A percentile compares a stretch with the other conserved stretches of the same genome.
Evolutionary conservation across 441 rosid genomes (phyloP).

Genomic region (Populus hybrid): DNA sequence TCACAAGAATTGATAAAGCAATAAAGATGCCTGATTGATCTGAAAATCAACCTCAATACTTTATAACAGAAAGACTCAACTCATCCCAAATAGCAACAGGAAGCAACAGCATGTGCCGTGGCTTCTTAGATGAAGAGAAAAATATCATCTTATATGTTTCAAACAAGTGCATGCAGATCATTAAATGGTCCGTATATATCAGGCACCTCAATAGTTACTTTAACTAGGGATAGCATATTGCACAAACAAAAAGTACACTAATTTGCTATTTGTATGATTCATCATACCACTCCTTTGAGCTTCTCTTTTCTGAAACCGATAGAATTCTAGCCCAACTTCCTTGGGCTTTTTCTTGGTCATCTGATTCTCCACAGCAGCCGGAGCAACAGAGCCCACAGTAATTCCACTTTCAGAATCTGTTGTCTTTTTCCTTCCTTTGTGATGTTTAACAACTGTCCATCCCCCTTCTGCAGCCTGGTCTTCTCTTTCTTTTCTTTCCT

Average conservation of each 20-base stretch:
- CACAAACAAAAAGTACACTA: not conserved
- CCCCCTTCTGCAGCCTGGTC: conserved; percentile 67
- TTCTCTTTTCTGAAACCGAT: conserved; percentile 90
- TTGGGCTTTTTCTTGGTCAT: conserved; percentile 64
- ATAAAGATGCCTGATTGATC: not conserved
- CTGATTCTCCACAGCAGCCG: conserved; percentile 57
- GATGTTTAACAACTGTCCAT: conserved; percentile 75
- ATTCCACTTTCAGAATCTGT: conserved; percentile 61
- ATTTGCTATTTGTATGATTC: not conserved
- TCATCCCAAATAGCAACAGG: not conserved
- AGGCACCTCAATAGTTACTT: not conserved
- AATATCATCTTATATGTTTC: not conserved
- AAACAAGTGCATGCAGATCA: not conserved
- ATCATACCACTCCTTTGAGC: conserved; percentile 72
- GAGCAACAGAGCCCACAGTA: conserved; percentile 63
- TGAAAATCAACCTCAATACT: not conserved
- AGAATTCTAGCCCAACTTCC: conserved; percentile 75
- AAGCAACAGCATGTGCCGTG: not conserved
- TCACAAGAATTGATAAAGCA: not conserved
- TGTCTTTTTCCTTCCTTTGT: conserved; percentile 78
- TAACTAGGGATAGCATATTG: not conserved
- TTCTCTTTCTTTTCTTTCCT: conserved; percentile 74
- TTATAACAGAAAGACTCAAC: not conserved
- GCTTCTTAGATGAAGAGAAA: not conserved
- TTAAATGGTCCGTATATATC: not conserved